Evolutionary conservation across 208 protist species (phyloP).

Genomic region (Phytomonas serpens): DNA sequence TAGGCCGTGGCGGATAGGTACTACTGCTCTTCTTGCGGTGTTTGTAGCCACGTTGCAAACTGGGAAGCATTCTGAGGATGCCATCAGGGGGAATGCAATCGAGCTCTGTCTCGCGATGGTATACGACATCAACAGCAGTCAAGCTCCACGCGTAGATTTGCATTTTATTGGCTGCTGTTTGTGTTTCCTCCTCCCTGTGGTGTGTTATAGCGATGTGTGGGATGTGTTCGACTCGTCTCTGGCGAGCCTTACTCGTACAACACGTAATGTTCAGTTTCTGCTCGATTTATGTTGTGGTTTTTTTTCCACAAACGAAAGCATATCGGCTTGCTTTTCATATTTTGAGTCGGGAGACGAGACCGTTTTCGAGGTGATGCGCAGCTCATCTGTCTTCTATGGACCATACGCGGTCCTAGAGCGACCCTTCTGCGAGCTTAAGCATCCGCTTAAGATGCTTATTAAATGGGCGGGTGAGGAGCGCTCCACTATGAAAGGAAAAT

Average conservation of each 20-base stretch:
- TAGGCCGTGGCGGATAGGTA: conserved; percentile 21
- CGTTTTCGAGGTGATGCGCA: conserved; percentile 7
- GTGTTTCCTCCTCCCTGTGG: conserved; percentile 33
- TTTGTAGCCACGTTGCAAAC: conserved; percentile 33
- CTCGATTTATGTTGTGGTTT: conserved; percentile 48
- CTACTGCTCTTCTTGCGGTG: conserved; percentile 39
- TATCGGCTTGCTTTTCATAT: conserved; percentile 9
- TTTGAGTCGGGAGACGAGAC: conserved; percentile 2
- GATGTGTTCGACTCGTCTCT: conserved; percentile 35
- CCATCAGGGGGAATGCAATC: conserved; percentile 38
- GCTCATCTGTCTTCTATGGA: conserved; percentile 17
- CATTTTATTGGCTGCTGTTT: conserved; percentile 43
- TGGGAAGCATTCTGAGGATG: conserved; percentile 24
- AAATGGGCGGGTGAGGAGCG: conserved; percentile 15
- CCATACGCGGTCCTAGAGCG: conserved; percentile 22
- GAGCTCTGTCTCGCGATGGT: conserved; percentile 53
- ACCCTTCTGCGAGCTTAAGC: conserved; percentile 33
- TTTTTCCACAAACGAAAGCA: conserved; percentile 20
- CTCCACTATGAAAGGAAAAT: neutral
- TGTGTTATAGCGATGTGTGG: conserved; percentile 65
- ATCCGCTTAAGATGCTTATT: conserved; percentile 34
- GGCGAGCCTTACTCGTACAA: conserved; percentile 14
- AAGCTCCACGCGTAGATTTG: conserved; percentile 24
- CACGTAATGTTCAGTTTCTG: conserved; percentile 31
- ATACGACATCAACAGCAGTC: conserved; percentile 22